phyloP scores from a whole-genome alignment of 2,329 filamentous ascomycete species.

The Aureobasidium sp. region DNA sequence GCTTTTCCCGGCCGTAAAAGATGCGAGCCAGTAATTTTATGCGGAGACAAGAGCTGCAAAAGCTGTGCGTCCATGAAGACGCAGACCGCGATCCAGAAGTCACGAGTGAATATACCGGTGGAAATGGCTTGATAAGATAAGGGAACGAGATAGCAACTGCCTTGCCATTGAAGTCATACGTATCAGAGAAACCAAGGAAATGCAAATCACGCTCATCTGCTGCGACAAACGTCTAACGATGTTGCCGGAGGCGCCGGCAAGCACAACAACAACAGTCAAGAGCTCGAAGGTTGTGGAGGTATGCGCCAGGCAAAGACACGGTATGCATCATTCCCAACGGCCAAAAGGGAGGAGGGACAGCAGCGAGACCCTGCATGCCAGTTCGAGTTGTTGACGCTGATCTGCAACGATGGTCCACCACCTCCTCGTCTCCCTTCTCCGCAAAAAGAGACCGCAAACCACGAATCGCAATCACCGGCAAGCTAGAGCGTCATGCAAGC shows the following conservation, averaged over 20 bases:
- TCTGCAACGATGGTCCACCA: neutral
- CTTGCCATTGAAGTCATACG: neutral
- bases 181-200: neutral
- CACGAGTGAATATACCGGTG: neutral
- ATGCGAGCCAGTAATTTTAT: neutral
- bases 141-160: neutral
- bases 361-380: neutral
- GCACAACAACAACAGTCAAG: neutral
- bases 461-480: neutral
- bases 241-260: neutral
- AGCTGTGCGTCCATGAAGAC: neutral
- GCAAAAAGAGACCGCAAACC: neutral
- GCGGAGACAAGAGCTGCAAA: neutral
- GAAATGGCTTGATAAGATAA: neutral
- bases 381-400: neutral
- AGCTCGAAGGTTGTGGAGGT: neutral
- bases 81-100: neutral
- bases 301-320: neutral
- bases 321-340: neutral
- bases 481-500: neutral
- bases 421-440: neutral
- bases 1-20: neutral
- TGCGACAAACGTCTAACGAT: neutral
- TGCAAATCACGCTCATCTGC: neutral
- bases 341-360: neutral